Evolutionary conservation across 2,329 filamentous ascomycete species (phyloP).

Genomic region (Fusarium tjaetaba): DNA sequence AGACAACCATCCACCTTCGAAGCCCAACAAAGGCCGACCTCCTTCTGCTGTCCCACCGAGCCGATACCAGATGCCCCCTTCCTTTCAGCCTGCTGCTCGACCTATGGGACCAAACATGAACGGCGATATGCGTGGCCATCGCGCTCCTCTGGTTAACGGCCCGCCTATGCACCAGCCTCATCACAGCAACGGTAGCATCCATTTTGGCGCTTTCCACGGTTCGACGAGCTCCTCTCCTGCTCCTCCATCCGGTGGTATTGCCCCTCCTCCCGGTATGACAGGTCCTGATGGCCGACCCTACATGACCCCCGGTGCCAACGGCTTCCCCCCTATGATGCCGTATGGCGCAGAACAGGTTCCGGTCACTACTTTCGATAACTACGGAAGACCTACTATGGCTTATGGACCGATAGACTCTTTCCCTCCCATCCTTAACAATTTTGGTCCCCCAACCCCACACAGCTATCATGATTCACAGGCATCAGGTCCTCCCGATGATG

Average conservation of each 20-base stretch:
- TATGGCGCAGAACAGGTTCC: slow-evolving; percentile 51
- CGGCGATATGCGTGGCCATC: slow-evolving; percentile 47
- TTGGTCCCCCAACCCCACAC: slow-evolving; percentile 66
- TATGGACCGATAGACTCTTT: slow-evolving; percentile 51
- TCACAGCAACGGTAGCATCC: slow-evolving; percentile 64
- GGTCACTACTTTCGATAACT: slow-evolving; percentile 49
- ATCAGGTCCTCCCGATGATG: slow-evolving; percentile 60
- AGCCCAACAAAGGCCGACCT: slow-evolving; percentile 40
- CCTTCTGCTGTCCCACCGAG: slow-evolving; percentile 48
- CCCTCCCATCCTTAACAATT: slow-evolving; percentile 49
- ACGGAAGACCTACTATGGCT: slow-evolving; percentile 50
- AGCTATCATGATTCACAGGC: slow-evolving; percentile 71
- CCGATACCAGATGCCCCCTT: slow-evolving; percentile 56
- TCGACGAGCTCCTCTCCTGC: slow-evolving; percentile 69
- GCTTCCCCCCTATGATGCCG: slow-evolving; percentile 52
- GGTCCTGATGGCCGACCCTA: slow-evolving; percentile 48
- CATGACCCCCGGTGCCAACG: slow-evolving; percentile 47
- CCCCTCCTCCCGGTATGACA: slow-evolving; percentile 59
- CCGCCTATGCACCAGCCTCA: slow-evolving; percentile 61
- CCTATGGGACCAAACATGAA: slow-evolving; percentile 46
- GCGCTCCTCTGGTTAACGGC: slow-evolving; percentile 48
- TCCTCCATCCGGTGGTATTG: slow-evolving; percentile 57
- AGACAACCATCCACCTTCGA: slow-evolving; percentile 28
- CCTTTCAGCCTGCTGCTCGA: slow-evolving; percentile 52
- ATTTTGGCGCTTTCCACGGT: slow-evolving; percentile 64